A percentile compares a stretch with the other conserved stretches of the same genome.
phyloP scores from a whole-genome alignment of 202 grass and related monocot genomes.

The Saccharum hybrid region DNA sequence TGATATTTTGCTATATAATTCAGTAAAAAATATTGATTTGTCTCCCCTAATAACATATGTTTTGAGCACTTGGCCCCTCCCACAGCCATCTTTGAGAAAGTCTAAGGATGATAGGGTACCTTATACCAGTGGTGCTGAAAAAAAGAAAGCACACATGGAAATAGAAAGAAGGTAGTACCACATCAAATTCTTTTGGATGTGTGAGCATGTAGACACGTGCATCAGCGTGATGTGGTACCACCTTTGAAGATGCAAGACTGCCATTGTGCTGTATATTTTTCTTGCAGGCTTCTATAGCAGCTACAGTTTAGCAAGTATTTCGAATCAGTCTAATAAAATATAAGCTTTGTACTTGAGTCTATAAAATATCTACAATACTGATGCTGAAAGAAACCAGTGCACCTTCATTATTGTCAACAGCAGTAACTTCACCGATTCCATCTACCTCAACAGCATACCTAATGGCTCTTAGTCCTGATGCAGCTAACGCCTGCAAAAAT shows the following conservation, averaged over 20 bases:
- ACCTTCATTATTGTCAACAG: constrained; percentile 62
- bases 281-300: constrained; percentile 63
- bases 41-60: too few species aligned
- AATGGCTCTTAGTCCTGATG: constrained; percentile 63
- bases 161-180: constrained; percentile 48
- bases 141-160: constrained; percentile 4
- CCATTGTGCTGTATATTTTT: constrained; percentile 62
- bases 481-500: constrained; percentile 59
- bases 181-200: constrained; percentile 70
- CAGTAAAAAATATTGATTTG: too few species aligned
- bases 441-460: constrained; percentile 66
- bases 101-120: background rate
- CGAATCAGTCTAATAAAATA: background rate
- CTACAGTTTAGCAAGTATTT: constrained; percentile 44
- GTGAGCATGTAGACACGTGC: constrained; percentile 63
- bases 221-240: constrained; percentile 60
- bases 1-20: too few species aligned
- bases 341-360: background rate
- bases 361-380: background rate
- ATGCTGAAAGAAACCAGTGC: constrained; percentile 20
- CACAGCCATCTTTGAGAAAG: background rate
- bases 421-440: constrained; percentile 60
- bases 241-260: constrained; percentile 51
- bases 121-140: background rate
- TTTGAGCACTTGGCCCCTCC: too few species aligned